Conservation (phyloP, 2,329 filamentous ascomycete species). For the Cordyceps sp. region DNA sequence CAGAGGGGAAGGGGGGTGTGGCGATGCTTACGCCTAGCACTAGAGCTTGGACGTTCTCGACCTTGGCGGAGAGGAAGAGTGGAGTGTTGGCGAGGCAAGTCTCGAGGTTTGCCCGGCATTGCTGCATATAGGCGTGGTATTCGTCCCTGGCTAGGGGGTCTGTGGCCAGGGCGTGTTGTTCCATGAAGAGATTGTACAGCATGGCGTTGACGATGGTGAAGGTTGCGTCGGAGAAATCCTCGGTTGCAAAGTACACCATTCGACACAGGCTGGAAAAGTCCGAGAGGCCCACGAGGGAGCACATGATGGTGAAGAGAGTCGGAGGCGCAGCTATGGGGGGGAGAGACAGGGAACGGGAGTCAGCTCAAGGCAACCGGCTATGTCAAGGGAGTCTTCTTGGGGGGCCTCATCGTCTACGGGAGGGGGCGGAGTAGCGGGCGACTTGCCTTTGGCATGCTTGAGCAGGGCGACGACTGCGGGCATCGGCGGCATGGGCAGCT, state of each 20-base stretch:
- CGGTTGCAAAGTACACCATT: slow-evolving; percentile 32
- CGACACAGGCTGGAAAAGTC: slow-evolving; percentile 33
- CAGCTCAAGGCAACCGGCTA: too few relatives aligned
- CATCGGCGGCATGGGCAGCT: slow-evolving; percentile 37
- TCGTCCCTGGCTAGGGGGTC: slow-evolving; percentile 16
- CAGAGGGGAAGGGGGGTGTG: too few relatives aligned
- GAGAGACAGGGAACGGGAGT: slow-evolving; percentile 2
- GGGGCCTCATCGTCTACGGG: too few relatives aligned
- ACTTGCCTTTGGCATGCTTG: slow-evolving; percentile 28
- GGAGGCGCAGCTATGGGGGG: slow-evolving; percentile 22
- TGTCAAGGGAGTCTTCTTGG: too few relatives aligned
- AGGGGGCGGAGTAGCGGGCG: background rate
- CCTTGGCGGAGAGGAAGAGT: slow-evolving; percentile 36
- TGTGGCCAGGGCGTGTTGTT: slow-evolving; percentile 21
- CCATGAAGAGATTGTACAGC: slow-evolving; percentile 32
- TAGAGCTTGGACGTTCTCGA: slow-evolving; percentile 39
- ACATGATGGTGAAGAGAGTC: slow-evolving; percentile 31
- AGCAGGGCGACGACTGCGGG: slow-evolving; percentile 29
- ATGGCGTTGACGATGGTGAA: slow-evolving; percentile 34
- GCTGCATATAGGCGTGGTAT: slow-evolving; percentile 19
- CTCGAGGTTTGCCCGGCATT: slow-evolving; percentile 31
- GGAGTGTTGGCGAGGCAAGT: slow-evolving; percentile 33
- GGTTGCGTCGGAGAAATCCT: slow-evolving; percentile 30
- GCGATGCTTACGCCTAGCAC: slow-evolving; percentile 29
- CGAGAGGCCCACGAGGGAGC: slow-evolving; percentile 29